A percentile compares a stretch with the other conserved stretches of the same genome.
Evolutionary conservation across 2,329 filamentous ascomycete species (phyloP).

Genomic region (Beauveria medogensis): DNA sequence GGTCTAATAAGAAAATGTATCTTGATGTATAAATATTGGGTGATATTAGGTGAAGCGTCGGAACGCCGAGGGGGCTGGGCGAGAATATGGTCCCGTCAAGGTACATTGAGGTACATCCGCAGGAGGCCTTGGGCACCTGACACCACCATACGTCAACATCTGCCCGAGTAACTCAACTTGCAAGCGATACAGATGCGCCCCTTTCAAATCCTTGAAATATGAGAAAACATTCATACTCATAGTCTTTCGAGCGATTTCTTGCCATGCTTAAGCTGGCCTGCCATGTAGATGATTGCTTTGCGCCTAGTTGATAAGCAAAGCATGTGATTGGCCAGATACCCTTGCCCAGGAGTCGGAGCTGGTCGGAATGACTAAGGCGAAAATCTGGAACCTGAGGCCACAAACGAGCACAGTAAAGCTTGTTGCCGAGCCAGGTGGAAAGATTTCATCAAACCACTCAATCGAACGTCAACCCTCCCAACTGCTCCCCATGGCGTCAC

Average conservation of each 20-base stretch:
- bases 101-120: background rate
- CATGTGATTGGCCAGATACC: slow-evolving; percentile 26
- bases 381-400: slow-evolving; percentile 34
- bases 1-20: background rate
- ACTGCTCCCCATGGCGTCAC: slow-evolving; percentile 75
- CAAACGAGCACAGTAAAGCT: slow-evolving; percentile 38
- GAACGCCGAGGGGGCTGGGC: background rate
- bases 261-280: background rate
- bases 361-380: slow-evolving; percentile 33
- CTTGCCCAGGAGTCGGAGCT: slow-evolving; percentile 30
- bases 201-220: background rate
- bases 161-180: background rate
- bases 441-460: slow-evolving; percentile 52
- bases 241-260: background rate
- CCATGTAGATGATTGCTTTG: background rate
- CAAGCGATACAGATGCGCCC: background rate
- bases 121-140: background rate
- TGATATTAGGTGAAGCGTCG: background rate
- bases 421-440: slow-evolving; percentile 36
- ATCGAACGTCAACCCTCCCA: slow-evolving; percentile 39
- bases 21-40: background rate
- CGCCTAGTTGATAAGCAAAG: slow-evolving; percentile 3
- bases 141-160: background rate
- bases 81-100: background rate
- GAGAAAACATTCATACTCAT: background rate